Base-by-base conservation (phyloP, 2,329 filamentous ascomycete genomes). In the Achaetomium macrosporum region DNA sequence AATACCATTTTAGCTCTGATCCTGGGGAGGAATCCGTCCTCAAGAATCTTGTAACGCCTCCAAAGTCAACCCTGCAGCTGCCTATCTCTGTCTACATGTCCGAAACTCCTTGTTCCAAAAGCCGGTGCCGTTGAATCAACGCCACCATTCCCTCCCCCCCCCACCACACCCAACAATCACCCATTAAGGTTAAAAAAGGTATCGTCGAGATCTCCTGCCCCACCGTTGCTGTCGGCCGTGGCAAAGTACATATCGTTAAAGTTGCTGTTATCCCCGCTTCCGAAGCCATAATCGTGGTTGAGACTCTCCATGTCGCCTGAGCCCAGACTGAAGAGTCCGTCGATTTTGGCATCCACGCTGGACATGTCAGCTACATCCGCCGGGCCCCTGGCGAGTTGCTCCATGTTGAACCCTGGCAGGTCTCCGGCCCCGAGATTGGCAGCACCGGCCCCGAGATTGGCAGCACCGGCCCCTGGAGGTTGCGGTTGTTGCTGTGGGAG, bases 241-340 rank as follows among this genome's bases (percentile, higher is more conserved):
- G 68, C 68, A 47, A 73, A 75, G 57, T 73, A 79, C 54, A 80
- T 65, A 54, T 79, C 74, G 54, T 80, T 73, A 56, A 81, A 81
- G 29, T 67, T 71, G 58, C 69, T 67, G 49, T 69, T 65, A 41
- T 68, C 68, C 13, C 65, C 68, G 10, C 64, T 63, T 16, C 68
- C 71, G 15, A 73, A 63, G 46, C 70, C 68, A 51, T 74, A 71
- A 50, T 71, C 66, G 57, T 74, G 70, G 15, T 65, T 63, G 63
- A 69, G 66, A 55, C 64, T 71, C 51, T 74, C 71, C 43, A 64
- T 64, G 44, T 65, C 69, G 6, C 66, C 58, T 25, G 61, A 68
- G 25, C 71, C 71, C n/a, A 77, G 67, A 43, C 71, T 69, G 55
- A 78, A 79, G 29, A 78, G 64, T 31, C 76, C 75, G 29, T 77